Evolutionary conservation across 495 filamentous ascomycete species (phyloP), one percentile per base, ranked within the genome.

Genomic region (Penicillium macrosclerotiorum): DNA sequence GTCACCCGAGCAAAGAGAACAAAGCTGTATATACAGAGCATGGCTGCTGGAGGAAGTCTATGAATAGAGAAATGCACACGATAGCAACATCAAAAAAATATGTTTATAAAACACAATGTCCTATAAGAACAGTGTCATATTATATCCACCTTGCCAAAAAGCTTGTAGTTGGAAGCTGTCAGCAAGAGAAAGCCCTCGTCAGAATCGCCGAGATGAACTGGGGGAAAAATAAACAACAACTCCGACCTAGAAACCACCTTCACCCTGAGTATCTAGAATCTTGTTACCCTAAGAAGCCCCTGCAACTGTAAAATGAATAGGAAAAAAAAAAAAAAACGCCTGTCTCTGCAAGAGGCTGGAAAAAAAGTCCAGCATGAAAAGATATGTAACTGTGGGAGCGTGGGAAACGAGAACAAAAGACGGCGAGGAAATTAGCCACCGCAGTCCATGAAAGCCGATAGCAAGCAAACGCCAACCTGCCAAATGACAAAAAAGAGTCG

Each of bases 241-340:
- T 51, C 45, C 54, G 22, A 42, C 42, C 42, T 25, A 45, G 31
- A 53, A 43, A 52, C 41, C 44, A 35, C 43, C 24, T n/a, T 31
- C 48, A 37, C 30, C 46, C 55, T 32, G 32, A 51, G 29, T 50
- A 59, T 62, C 52, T 59, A 57, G 45, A 43, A 54, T 49, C 43
- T 54, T 49, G 43, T 34, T 48, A 46, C 40, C 45, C 27, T 24
- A 31, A 12, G 30, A 14, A 17, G 14, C 20, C 33, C 48, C 17
- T 54, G 34, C 33, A n/a, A n/a, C n/a, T n/a, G n/a, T n/a, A n/a
- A n/a, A n/a, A n/a, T n/a, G n/a, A n/a, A n/a, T n/a, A 41, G 17
- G 44, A 38, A 8, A 38, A 42, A 43, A 30, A 27, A 22, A 38
- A 51, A 30, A 8, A 54, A 53, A 58, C 49, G 56, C 59, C 59